Base-by-base conservation (phyloP, 768 basidiomycete species). In the Naematelia encephala region DNA sequence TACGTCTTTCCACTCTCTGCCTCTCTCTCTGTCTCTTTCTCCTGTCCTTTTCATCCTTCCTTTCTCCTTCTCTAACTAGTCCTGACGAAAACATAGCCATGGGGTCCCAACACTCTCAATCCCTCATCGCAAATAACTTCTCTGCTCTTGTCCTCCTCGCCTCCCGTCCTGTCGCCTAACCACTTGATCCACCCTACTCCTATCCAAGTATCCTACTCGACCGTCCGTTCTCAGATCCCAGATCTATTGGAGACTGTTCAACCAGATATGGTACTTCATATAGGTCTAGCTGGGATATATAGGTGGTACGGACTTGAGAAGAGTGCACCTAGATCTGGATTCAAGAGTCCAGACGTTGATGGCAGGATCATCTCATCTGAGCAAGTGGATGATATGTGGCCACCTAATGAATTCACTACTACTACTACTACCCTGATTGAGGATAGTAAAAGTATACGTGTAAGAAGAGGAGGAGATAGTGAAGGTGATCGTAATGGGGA, bases 131-230 rank as follows among this genome's bases (percentile, higher is more conserved):
- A 23, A 16, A 47, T 52, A 21, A 30, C 47, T 5, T 27, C 27
- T 23, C 11, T 8, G 4, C 49, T 62, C 60, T 16, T 25, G 54
- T 26, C 28, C 53, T 34, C 13, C 34, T 25, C 19, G 28, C 30
- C 30, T n/a, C 12, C 14, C 12, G 30, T 5, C 45, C 42, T 14
- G 10, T 42, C 28, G 22, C 46, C 14, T 46, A 25, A 23, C 56
- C 39, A 11, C 51, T 43, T 51, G 55, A 60, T 2, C 64, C 54
- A 26, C 64, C 54, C 51, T 43, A 59, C 34, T 28, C 56, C 39
- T 13, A n/a, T 42, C 39, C 42, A 2, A 4, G 39, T 53, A 14
- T 43, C 30, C 14, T 59, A 51, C 42, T 2, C 42, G 25, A n/a
- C 19, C 23, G 19, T 58, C 28, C 49, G 51, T 34, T 23, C 51